Evolutionary conservation across 139 green algal genomes (phyloP).

Genomic region (Eudorina sp.): DNA sequence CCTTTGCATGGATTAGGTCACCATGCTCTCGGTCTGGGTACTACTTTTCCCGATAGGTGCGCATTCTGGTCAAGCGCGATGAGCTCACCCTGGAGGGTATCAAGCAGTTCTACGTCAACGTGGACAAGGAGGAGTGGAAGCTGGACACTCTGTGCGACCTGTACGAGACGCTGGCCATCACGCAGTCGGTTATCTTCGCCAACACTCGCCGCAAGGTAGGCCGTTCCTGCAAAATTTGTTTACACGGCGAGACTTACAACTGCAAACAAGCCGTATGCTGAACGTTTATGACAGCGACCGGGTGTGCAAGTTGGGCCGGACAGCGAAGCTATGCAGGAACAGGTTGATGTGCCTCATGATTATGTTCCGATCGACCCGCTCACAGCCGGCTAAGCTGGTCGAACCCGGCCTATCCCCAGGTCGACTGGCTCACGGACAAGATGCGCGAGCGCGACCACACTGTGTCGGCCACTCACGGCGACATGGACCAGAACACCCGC

Average conservation of each 20-base stretch:
- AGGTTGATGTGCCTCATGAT: too few species aligned
- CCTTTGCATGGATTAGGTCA: too few species aligned
- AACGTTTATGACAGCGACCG: too few species aligned
- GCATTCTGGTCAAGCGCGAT: constrained; percentile 99
- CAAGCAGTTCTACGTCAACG: constrained; percentile 98
- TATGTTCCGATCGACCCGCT: too few species aligned
- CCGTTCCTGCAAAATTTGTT: too few species aligned
- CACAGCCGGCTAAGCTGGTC: too few species aligned
- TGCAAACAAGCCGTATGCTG: too few species aligned
- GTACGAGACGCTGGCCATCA: constrained; percentile 99
- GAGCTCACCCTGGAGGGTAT: constrained; percentile 99
- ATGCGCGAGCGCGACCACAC: constrained; percentile 99
- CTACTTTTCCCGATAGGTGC: constrained; percentile 82
- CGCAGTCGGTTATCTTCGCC: constrained; percentile 99
- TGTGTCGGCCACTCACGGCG: constrained; percentile 98
- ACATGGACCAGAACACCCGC: constrained; percentile 99
- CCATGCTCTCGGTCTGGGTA: too few species aligned
- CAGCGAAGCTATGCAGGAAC: too few species aligned
- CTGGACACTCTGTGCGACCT: constrained; percentile 99
- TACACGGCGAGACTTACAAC: too few species aligned
- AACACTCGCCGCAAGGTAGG: constrained; percentile 99
- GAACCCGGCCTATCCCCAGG: too few species aligned
- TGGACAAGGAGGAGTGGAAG: constrained; percentile 99
- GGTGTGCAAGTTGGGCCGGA: too few species aligned
- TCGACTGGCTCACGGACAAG: constrained; percentile 99